phyloP scores from a whole-genome alignment of 2,329 filamentous ascomycete genomes.

The Clathrospora elynae region DNA sequence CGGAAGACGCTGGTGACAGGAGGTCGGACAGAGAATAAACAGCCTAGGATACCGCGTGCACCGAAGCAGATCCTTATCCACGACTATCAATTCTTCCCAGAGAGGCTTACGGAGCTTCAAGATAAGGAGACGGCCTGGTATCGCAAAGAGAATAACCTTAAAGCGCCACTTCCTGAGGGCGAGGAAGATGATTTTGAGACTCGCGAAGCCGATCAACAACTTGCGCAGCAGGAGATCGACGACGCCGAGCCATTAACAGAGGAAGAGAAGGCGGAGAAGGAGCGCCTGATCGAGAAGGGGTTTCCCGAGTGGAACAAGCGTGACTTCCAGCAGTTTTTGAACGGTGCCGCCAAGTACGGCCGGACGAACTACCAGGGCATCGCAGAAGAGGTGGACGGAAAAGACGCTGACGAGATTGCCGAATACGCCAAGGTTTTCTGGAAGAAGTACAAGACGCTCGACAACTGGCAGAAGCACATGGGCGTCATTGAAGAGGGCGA shows the following conservation, averaged over 20 bases:
- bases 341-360: slow-evolving; percentile 90
- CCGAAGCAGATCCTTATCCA: slow-evolving; percentile 91
- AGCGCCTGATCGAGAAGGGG: slow-evolving; percentile 77
- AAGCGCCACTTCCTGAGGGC: slow-evolving; percentile 86
- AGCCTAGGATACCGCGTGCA: slow-evolving; percentile 92
- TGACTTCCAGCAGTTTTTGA: slow-evolving; percentile 98
- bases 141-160: slow-evolving; percentile 94
- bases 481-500: slow-evolving; percentile 91
- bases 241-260: slow-evolving; percentile 86
- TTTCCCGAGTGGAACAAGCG: slow-evolving; percentile 96
- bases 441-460: slow-evolving; percentile 89
- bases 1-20: slow-evolving; percentile 85
- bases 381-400: slow-evolving; percentile 87
- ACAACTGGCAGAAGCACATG: slow-evolving; percentile 87
- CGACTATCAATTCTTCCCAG: slow-evolving; percentile 96
- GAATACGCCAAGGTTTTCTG: slow-evolving; percentile 95
- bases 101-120: slow-evolving; percentile 81
- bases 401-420: slow-evolving; percentile 82
- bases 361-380: slow-evolving; percentile 85
- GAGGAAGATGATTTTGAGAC: slow-evolving; percentile 85
- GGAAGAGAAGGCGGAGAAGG: slow-evolving; percentile 86
- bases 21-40: slow-evolving; percentile 77
- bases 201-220: slow-evolving; percentile 82
- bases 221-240: slow-evolving; percentile 92
- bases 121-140: slow-evolving; percentile 96